Percentiles rank a stretch among this genome's conserved stretches.
phyloP scores from a whole-genome alignment of 169 alveolate species.

The Eimeria brunetti region DNA sequence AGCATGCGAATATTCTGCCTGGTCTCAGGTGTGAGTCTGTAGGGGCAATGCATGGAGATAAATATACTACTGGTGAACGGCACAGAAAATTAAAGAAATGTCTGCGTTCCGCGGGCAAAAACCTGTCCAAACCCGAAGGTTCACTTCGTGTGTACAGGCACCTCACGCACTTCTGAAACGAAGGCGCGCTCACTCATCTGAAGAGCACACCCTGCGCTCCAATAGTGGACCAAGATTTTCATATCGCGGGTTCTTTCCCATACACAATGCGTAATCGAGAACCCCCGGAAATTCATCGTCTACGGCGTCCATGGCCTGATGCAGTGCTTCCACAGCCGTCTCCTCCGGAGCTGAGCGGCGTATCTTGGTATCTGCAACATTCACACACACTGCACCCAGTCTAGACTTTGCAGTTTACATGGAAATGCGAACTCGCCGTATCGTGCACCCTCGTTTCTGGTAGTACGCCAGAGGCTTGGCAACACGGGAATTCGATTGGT shows the following conservation, averaged over 20 bases:
- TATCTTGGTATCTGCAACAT: slow-evolving; percentile 47
- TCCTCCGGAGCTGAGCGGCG: slow-evolving; percentile 48
- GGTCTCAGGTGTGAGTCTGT: neutral
- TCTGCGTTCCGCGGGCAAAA: neutral
- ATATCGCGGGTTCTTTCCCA: slow-evolving; percentile 66
- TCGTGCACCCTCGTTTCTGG: neutral
- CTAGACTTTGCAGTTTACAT: too few species aligned
- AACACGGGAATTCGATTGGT: neutral
- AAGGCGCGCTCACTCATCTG: neutral
- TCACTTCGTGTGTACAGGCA: slow-evolving; percentile 39
- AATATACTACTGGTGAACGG: neutral
- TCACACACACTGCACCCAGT: neutral
- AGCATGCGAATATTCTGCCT: neutral
- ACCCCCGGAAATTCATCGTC: slow-evolving; percentile 72
- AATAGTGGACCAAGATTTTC: neutral
- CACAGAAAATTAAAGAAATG: neutral
- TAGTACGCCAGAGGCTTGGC: neutral
- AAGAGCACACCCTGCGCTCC: neutral
- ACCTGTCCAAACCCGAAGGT: slow-evolving; percentile 10
- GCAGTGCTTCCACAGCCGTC: slow-evolving; percentile 44
- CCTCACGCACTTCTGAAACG: neutral
- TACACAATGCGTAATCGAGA: slow-evolving; percentile 56
- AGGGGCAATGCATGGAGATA: neutral
- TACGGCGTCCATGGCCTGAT: slow-evolving; percentile 46
- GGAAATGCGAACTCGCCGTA: neutral